These are phyloP conservation scores for Ogataea hybrid DNA, from an alignment of 1,139 yeast species.

Conservation along the genomic window DNA sequence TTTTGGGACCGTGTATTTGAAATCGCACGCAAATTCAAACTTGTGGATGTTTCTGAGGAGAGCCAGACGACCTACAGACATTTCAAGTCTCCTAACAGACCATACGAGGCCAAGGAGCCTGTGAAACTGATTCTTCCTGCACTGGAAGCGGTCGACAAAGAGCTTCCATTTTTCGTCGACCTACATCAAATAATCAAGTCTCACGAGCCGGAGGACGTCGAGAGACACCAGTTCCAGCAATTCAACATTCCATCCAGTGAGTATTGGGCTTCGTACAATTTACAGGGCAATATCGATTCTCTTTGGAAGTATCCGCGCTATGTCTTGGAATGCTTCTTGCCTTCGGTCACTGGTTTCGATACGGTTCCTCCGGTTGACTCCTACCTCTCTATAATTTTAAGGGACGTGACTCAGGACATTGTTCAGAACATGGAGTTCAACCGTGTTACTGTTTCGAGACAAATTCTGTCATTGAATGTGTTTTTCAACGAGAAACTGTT, in stretches of 20 bases:
- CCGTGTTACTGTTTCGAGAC: slow-evolving; percentile 83
- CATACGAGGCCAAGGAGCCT: slow-evolving; percentile 55
- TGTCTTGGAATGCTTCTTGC: slow-evolving; percentile 64
- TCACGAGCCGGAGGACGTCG: slow-evolving; percentile 28
- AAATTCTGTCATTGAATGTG: slow-evolving; percentile 69
- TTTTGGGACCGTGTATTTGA: slow-evolving; percentile 44
- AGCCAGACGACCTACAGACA: slow-evolving; percentile 14
- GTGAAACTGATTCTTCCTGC: slow-evolving; percentile 56
- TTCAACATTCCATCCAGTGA: slow-evolving; percentile 47
- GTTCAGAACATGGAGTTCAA: slow-evolving; percentile 83
- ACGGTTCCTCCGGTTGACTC: slow-evolving; percentile 71
- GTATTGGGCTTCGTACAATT: slow-evolving; percentile 29
- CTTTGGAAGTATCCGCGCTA: slow-evolving; percentile 59
- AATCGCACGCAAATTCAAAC: slow-evolving; percentile 40
- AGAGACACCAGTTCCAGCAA: slow-evolving; percentile 43
- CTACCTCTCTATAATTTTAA: slow-evolving; percentile 60
- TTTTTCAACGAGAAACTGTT: slow-evolving; percentile 71
- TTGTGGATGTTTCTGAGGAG: slow-evolving; percentile 18
- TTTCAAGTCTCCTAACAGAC: slow-evolving; percentile 31
- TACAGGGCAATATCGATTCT: slow-evolving; percentile 44
- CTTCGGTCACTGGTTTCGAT: slow-evolving; percentile 44
- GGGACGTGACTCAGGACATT: slow-evolving; percentile 74
- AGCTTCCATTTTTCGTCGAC: slow-evolving; percentile 30
- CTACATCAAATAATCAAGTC: slow-evolving; percentile 16
- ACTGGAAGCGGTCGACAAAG: slow-evolving; percentile 37